Evolutionary conservation across 129 eudicot species (phyloP), one percentile per base, ranked within the genome.

Genomic region (Cynara cardunculus): DNA sequence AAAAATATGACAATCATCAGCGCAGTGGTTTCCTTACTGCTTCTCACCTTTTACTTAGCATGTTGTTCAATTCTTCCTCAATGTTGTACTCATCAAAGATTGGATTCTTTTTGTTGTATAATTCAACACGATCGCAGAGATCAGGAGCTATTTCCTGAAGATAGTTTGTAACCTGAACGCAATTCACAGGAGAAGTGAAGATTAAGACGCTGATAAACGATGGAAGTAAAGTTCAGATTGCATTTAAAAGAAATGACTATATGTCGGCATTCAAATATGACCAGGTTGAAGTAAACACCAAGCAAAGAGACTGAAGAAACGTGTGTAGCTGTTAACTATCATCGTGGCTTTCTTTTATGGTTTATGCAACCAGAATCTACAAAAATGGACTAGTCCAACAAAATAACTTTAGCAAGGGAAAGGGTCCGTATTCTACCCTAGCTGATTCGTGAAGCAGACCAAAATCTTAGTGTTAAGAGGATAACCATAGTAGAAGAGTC

Each of bases 81-180:
- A 95, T 83, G 72, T 88, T 89, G 86, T 87, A 92, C 78, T 95
- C 94, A 84, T 95, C 94, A 89, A 95, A 95, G 69, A 95, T 91
- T 16, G 97, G 99, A 85, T 87, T 84, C 81, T 88, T 88, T 84
- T 90, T 86, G 79, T 82, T 90, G 91, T 95, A 90, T 67, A 95
- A 84, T 74, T 90, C 97, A 74, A 95, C 89, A 64, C 97, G 88
- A 24, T 92, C 88, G 87, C 99, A 95, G 69, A 95, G 99, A 74
- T 90, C 85, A 72, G 99, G 99, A 74, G 96, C 97, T 75, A 92
- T 90, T 32, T 88, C 97, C 77, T 90, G 97, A 77, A 95, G 97
- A 90, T 95, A 95, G 84, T 89, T 90, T 65, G 97, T 92, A 83
- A 95, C 96, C 99, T 95, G 90, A 69, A 83, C n/a, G 75, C 26